Evolutionary conservation across 129 eudicot genomes (phyloP).

Genomic region (Escallonia herrerae): DNA sequence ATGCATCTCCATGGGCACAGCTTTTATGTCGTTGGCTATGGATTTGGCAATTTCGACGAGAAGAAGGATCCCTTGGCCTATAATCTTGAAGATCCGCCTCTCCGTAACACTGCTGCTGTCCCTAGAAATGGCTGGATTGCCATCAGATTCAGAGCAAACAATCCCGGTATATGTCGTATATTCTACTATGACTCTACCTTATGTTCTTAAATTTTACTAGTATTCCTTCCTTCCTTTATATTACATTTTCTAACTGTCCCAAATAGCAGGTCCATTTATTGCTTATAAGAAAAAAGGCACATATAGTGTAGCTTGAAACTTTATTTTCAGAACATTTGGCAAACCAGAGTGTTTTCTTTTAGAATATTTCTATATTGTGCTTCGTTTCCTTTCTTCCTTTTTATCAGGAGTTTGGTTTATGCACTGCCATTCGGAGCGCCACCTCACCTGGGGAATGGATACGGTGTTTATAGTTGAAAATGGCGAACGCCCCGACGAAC

Average conservation of each 20-base stretch:
- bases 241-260: background rate
- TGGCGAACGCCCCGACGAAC: constrained; percentile 18
- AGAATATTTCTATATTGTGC: background rate
- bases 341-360: no score
- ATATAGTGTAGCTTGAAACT: no score
- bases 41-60: constrained; percentile 42
- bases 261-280: background rate
- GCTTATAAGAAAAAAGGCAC: no score
- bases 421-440: constrained; percentile 53
- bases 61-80: constrained; percentile 30
- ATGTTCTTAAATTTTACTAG: no score
- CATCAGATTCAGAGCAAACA: constrained; percentile 44
- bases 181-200: no score
- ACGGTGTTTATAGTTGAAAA: constrained; percentile 37
- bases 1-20: constrained; percentile 59
- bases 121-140: constrained; percentile 54
- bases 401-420: constrained; percentile 46
- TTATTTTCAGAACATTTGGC: no score
- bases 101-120: constrained; percentile 37
- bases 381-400: background rate
- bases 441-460: constrained; percentile 55
- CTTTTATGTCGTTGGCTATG: constrained; percentile 47
- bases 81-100: constrained; percentile 60
- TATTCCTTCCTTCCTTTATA: background rate
- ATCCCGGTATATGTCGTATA: constrained; percentile 33